These are phyloP conservation scores for Exophiala bonariae DNA, from an alignment of 2,329 filamentous ascomycete genomes.

Conservation along the genomic window DNA sequence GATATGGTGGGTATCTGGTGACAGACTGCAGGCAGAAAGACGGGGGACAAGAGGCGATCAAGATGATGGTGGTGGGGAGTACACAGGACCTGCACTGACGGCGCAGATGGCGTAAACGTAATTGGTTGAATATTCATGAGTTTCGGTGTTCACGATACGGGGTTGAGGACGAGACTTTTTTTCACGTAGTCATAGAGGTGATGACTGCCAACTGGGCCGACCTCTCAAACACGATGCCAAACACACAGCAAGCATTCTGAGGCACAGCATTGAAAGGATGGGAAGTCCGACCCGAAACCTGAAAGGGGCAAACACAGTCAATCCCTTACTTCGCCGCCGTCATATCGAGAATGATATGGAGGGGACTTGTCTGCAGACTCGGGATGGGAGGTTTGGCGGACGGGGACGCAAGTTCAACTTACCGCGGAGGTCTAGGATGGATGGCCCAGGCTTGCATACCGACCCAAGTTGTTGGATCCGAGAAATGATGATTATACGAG, in stretches of 20 bases:
- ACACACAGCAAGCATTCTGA: too few relatives aligned
- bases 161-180: background rate
- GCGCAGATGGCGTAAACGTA: background rate
- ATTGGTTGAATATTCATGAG: background rate
- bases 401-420: background rate
- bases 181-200: too few relatives aligned
- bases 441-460: constrained; percentile 7
- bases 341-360: too few relatives aligned
- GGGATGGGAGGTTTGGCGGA: background rate
- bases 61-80: background rate
- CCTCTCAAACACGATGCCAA: too few relatives aligned
- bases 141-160: background rate
- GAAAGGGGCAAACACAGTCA: too few relatives aligned
- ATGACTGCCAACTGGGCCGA: too few relatives aligned
- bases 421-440: constrained; percentile 4
- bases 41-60: background rate
- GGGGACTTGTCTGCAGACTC: too few relatives aligned
- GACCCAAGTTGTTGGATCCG: background rate
- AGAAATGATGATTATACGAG: background rate
- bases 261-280: too few relatives aligned
- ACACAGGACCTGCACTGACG: background rate
- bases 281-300: too few relatives aligned
- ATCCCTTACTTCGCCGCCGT: too few relatives aligned
- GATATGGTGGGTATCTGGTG: background rate
- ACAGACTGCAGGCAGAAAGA: background rate